A percentile compares a stretch with the other conserved stretches of the same genome.
Conservation (phyloP, 2,329 filamentous ascomycete species). For the Gnomoniopsis sp. region DNA sequence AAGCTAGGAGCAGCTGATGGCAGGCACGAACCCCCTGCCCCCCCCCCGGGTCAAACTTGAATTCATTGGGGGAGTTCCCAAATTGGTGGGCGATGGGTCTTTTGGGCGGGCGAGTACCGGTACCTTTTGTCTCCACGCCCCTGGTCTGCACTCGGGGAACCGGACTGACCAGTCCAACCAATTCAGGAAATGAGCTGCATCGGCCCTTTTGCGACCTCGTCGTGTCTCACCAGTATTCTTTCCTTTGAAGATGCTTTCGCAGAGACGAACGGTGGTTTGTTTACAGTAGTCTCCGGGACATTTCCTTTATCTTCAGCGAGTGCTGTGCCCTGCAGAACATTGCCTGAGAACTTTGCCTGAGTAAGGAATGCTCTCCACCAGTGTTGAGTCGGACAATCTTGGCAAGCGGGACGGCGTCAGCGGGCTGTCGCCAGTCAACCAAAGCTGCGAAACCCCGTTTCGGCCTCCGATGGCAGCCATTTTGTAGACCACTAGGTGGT, state of each 20-base stretch:
- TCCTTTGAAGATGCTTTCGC: too few relatives aligned
- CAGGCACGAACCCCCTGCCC: too few relatives aligned
- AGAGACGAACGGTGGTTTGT: too few relatives aligned
- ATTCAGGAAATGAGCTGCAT: too few relatives aligned
- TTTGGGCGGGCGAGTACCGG: conserved; percentile 4
- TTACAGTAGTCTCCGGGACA: background rate
- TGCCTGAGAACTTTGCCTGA: too few relatives aligned
- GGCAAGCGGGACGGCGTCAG: too few relatives aligned
- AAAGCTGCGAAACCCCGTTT: background rate
- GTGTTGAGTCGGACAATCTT: background rate
- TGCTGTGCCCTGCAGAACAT: too few relatives aligned
- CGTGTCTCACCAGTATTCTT: too few relatives aligned
- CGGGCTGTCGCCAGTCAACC: too few relatives aligned
- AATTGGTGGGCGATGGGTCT: conserved; percentile 12
- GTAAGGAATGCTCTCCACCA: background rate
- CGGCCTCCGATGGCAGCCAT: background rate
- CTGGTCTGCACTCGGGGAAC: background rate
- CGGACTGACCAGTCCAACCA: background rate
- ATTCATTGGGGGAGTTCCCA: conserved; percentile 15
- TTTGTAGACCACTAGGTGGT: too few relatives aligned
- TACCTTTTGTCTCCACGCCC: conserved; percentile 3
- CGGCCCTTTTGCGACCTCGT: too few relatives aligned
- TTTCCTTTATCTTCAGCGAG: background rate
- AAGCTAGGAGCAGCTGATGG: background rate
- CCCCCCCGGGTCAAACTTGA: conserved; percentile 15